A percentile compares a stretch with the other conserved stretches of the same genome.
Conservation (phyloP, 352 stramenopile genomes). For the Phytophthora ohioensis region DNA sequence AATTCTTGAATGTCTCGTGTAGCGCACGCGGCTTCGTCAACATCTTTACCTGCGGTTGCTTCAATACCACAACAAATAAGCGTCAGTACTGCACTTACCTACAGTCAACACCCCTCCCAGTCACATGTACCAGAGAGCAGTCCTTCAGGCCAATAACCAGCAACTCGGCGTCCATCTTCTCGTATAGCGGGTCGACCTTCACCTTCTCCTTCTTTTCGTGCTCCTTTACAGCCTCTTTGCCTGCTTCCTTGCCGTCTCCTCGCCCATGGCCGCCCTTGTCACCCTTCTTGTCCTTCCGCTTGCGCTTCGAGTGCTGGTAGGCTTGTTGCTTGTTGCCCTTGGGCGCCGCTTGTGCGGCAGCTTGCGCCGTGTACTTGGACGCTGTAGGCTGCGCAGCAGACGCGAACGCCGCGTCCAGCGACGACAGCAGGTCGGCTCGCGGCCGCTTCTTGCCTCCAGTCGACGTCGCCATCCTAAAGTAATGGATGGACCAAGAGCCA, state of each 20-base stretch:
- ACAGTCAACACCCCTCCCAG: background rate
- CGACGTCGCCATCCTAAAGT: conserved; percentile 1
- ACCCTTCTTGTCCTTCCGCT: conserved; percentile 48
- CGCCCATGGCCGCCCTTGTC: conserved; percentile 16
- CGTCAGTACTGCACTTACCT: conserved; percentile 1
- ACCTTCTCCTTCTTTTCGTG: conserved; percentile 11
- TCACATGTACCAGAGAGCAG: conserved; percentile 62
- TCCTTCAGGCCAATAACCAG: conserved; percentile 69
- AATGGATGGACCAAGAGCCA: conserved; percentile 11
- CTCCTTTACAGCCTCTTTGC: conserved; percentile 7
- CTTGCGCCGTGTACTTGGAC: conserved; percentile 80
- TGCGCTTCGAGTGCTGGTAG: conserved; percentile 74
- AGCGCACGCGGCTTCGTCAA: conserved; percentile 38
- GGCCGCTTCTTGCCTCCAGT: conserved; percentile 65
- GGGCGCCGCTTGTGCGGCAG: conserved; percentile 48
- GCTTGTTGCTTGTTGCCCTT: conserved; percentile 64
- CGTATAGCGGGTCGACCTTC: conserved; percentile 59
- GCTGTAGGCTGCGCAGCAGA: conserved; percentile 33
- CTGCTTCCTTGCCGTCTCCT: conserved; percentile 10
- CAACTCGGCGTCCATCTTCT: conserved; percentile 56
- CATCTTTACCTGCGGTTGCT: conserved; percentile 40
- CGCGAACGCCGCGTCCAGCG: conserved; percentile 78
- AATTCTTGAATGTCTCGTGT: conserved; percentile 53
- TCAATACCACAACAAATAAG: conserved; percentile 4
- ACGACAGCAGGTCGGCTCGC: conserved; percentile 76